phyloP scores from a whole-genome alignment of 78 protist genomes.

The Polysphondylium violaceum region DNA sequence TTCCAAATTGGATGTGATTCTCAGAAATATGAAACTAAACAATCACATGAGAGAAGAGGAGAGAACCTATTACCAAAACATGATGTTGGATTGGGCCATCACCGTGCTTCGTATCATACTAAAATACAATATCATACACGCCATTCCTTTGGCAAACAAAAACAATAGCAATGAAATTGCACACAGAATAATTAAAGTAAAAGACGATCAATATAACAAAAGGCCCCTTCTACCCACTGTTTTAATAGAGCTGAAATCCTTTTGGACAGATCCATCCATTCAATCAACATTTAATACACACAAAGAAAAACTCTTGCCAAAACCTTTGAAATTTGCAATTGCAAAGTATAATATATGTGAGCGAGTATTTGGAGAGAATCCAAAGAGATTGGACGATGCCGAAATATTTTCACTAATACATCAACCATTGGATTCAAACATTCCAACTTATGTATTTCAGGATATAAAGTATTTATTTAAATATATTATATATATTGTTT shows the following conservation, averaged over 20 bases:
- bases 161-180: neutral
- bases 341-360: constrained; percentile 42
- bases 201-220: constrained; percentile 37
- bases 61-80: constrained; percentile 2
- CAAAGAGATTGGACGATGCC: constrained; percentile 40
- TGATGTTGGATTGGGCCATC: constrained; percentile 24
- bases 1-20: constrained; percentile 24
- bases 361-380: constrained; percentile 50
- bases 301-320: constrained; percentile 10
- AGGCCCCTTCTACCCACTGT: constrained; percentile 16
- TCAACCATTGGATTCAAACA: constrained; percentile 3
- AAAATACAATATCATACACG: neutral
- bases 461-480: constrained; percentile 7
- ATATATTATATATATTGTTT: neutral
- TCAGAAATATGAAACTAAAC: constrained; percentile 5
- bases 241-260: constrained; percentile 15
- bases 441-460: constrained; percentile 34
- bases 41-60: constrained; percentile 32
- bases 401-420: constrained; percentile 28
- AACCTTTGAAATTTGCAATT: constrained; percentile 2
- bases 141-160: neutral
- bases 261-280: constrained; percentile 46
- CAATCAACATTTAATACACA: constrained; percentile 1
- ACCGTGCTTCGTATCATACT: constrained; percentile 10
- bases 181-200: constrained; percentile 15